Conservation (phyloP, 352 stramenopile species). For the Phytophthora citricola region DNA sequence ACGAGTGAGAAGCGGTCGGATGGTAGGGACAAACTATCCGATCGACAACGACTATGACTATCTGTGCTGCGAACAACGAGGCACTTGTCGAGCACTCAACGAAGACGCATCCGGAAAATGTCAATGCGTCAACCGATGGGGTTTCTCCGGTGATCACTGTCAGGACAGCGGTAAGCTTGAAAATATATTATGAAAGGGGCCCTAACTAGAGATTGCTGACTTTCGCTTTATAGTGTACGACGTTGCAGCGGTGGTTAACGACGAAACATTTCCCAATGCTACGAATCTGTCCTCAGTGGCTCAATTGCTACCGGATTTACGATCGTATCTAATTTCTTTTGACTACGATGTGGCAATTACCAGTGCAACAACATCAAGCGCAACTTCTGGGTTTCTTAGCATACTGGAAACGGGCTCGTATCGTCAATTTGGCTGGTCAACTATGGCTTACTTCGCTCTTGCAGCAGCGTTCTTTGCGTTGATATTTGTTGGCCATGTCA, state of each 20-base stretch:
- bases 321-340: constrained; percentile 50
- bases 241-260: constrained; percentile 54
- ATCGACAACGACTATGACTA: constrained; percentile 79
- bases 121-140: constrained; percentile 69
- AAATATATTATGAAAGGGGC: background rate
- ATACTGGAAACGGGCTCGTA: constrained; percentile 45
- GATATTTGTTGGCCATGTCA: constrained; percentile 49
- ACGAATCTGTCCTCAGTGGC: constrained; percentile 43
- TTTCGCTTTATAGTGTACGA: constrained; percentile 58
- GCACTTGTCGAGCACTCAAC: constrained; percentile 46
- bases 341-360: constrained; percentile 43
- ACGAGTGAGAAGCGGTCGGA: constrained; percentile 61
- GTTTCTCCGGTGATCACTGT: constrained; percentile 73
- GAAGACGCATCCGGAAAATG: constrained; percentile 73
- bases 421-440: constrained; percentile 55
- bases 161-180: constrained; percentile 55
- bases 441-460: constrained; percentile 35
- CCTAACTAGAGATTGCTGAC: background rate
- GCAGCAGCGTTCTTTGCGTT: constrained; percentile 35
- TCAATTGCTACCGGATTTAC: constrained; percentile 56
- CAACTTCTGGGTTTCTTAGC: constrained; percentile 19
- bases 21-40: constrained; percentile 70
- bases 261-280: constrained; percentile 41
- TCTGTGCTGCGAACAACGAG: constrained; percentile 73
- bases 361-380: constrained; percentile 1